These are phyloP conservation scores for Cladophialophora yegresii DNA, from an alignment of 2,329 filamentous ascomycete species.

Conservation along the genomic window DNA sequence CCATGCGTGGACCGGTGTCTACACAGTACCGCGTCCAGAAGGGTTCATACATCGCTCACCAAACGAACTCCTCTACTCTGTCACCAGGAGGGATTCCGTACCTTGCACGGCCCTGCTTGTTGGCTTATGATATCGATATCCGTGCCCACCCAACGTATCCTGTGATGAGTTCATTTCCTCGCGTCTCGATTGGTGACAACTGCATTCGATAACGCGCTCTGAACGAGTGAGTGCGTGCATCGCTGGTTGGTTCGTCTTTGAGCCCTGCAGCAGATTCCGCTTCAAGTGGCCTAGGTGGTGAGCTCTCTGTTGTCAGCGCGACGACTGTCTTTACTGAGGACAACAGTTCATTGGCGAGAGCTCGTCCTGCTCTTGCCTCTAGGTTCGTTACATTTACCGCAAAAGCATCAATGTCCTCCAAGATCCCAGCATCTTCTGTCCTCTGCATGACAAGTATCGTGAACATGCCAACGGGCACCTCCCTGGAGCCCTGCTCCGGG, in stretches of 20 bases:
- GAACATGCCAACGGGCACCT: too few relatives aligned
- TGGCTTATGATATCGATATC: conserved; percentile 17
- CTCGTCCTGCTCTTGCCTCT: conserved; percentile 1
- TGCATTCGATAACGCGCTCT: conserved; percentile 9
- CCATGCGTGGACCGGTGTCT: neutral
- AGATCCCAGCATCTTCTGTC: neutral
- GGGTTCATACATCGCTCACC: neutral
- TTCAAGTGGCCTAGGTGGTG: neutral
- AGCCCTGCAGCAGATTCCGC: neutral
- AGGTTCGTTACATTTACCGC: conserved; percentile 19
- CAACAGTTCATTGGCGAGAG: conserved; percentile 8
- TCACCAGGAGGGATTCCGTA: neutral
- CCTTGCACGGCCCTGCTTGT: neutral
- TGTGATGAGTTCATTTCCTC: conserved; percentile 3
- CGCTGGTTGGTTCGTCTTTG: neutral
- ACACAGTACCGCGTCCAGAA: neutral
- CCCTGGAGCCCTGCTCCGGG: too few relatives aligned
- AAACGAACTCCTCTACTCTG: neutral
- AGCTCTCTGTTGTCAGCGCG: neutral
- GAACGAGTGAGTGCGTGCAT: neutral
- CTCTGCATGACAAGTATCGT: too few relatives aligned
- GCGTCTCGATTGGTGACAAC: conserved; percentile 5
- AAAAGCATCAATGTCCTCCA: conserved; percentile 17
- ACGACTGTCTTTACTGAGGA: neutral
- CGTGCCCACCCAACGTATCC: conserved; percentile 15